Percentiles rank a stretch among this genome's conserved stretches.
These are phyloP conservation scores for Xerophyta viscosa DNA, from an alignment of 106 monocot genomes.

Conservation along the genomic window DNA sequence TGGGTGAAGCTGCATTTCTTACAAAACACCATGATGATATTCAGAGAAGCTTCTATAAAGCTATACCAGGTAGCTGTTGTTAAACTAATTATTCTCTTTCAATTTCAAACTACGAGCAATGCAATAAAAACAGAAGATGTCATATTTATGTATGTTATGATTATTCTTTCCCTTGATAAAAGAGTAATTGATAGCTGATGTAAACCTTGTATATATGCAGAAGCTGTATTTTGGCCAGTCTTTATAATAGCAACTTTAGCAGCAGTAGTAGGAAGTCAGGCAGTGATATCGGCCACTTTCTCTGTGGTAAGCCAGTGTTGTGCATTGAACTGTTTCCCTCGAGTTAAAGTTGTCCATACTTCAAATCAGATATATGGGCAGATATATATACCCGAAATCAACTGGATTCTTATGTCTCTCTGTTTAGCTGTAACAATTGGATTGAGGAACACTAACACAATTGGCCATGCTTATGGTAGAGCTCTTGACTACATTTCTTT, in stretches of 20 bases:
- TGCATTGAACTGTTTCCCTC: slow-evolving; percentile 70
- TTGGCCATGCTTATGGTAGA: slow-evolving; percentile 78
- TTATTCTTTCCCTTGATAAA: too few species aligned
- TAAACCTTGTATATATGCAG: slow-evolving; percentile 21
- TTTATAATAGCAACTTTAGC: slow-evolving; percentile 70
- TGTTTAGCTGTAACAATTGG: slow-evolving; percentile 66
- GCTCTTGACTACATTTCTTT: too few species aligned
- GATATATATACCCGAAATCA: slow-evolving; percentile 78
- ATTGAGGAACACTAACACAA: slow-evolving; percentile 46
- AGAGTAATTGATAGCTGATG: too few species aligned
- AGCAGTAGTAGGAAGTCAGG: slow-evolving; percentile 77
- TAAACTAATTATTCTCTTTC: too few species aligned
- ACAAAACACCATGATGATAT: slow-evolving; percentile 79
- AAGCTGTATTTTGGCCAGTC: slow-evolving; percentile 76
- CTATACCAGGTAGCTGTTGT: slow-evolving; percentile 45
- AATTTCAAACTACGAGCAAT: too few species aligned
- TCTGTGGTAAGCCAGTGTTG: slow-evolving; percentile 71
- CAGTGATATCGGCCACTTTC: slow-evolving; percentile 75
- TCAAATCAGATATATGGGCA: slow-evolving; percentile 65
- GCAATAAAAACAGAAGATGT: too few species aligned
- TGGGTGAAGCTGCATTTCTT: slow-evolving; percentile 91
- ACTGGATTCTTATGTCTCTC: slow-evolving; percentile 69
- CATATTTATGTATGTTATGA: too few species aligned
- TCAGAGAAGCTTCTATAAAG: slow-evolving; percentile 64
- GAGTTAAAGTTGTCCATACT: slow-evolving; percentile 72